Percentiles rank a stretch among this genome's conserved stretches.
Conservation (phyloP, 2,329 filamentous ascomycete species). For the Botrytis tulipae region DNA sequence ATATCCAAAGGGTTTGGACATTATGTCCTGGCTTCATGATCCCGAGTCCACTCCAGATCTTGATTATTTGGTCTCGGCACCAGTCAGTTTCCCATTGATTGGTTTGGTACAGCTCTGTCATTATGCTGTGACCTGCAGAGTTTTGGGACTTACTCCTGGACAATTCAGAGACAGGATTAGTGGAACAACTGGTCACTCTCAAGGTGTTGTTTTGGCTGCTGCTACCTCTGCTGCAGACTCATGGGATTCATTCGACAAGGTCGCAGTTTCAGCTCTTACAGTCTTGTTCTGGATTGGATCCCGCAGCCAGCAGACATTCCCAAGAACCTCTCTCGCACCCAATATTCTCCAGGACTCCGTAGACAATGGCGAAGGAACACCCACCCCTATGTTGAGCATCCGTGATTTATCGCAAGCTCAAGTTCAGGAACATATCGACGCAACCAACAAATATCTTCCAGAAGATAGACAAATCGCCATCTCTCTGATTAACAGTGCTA, state of each 20-base stretch:
- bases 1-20: slow-evolving; percentile 93
- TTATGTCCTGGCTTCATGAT: slow-evolving; percentile 89
- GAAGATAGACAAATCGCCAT: slow-evolving; percentile 90
- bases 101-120: slow-evolving; percentile 94
- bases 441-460: slow-evolving; percentile 94
- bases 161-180: slow-evolving; percentile 80
- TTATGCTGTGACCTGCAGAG: slow-evolving; percentile 91
- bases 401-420: slow-evolving; percentile 84
- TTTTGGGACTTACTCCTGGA: slow-evolving; percentile 84
- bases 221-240: slow-evolving; percentile 86
- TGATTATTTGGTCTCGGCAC: slow-evolving; percentile 91
- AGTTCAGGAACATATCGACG: slow-evolving; percentile 94
- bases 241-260: slow-evolving; percentile 87
- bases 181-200: slow-evolving; percentile 93
- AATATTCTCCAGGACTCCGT: slow-evolving; percentile 88
- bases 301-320: slow-evolving; percentile 95
- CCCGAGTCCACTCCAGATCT: slow-evolving; percentile 87
- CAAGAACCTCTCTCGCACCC: slow-evolving; percentile 88
- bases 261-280: slow-evolving; percentile 76
- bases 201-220: slow-evolving; percentile 91
- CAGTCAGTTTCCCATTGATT: slow-evolving; percentile 93
- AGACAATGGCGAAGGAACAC: slow-evolving; percentile 90
- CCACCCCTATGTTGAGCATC: slow-evolving; percentile 97
- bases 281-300: slow-evolving; percentile 99
- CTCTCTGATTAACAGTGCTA: slow-evolving; percentile 92